Conservation (phyloP, 768 basidiomycete species). For the Mrakia frigida region DNA sequence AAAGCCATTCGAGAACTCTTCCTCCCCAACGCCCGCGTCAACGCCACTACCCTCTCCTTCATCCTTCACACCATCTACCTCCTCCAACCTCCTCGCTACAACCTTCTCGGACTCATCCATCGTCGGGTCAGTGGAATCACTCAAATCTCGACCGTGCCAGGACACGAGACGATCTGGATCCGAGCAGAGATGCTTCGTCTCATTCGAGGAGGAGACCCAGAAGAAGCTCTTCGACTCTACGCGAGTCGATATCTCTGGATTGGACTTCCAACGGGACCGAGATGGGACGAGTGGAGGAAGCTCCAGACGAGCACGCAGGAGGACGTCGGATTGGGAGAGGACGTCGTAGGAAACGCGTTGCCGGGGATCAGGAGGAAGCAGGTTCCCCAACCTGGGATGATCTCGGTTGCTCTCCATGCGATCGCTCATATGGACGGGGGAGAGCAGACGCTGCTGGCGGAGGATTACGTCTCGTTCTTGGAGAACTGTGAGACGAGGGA, state of each 20-base stretch:
- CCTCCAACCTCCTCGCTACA: background rate
- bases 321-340: background rate
- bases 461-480: background rate
- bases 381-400: background rate
- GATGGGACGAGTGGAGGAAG: conserved; percentile 9
- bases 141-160: background rate
- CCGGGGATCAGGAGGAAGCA: conserved; percentile 10
- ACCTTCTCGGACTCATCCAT: conserved; percentile 11
- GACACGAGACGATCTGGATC: conserved; percentile 14
- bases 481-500: background rate
- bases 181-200: conserved; percentile 21
- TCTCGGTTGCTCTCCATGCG: background rate
- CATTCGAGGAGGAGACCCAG: background rate
- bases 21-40: background rate
- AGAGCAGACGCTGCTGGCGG: background rate
- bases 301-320: background rate
- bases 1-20: background rate
- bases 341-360: conserved; percentile 2
- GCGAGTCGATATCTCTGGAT: conserved; percentile 14
- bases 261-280: conserved; percentile 13
- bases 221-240: conserved; percentile 12
- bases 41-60: background rate
- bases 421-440: background rate
- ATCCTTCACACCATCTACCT: background rate
- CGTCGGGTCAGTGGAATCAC: conserved; percentile 1